Evolutionary conservation across 2,329 filamentous ascomycete genomes (phyloP).

Genomic region (Hortaea sp.): DNA sequence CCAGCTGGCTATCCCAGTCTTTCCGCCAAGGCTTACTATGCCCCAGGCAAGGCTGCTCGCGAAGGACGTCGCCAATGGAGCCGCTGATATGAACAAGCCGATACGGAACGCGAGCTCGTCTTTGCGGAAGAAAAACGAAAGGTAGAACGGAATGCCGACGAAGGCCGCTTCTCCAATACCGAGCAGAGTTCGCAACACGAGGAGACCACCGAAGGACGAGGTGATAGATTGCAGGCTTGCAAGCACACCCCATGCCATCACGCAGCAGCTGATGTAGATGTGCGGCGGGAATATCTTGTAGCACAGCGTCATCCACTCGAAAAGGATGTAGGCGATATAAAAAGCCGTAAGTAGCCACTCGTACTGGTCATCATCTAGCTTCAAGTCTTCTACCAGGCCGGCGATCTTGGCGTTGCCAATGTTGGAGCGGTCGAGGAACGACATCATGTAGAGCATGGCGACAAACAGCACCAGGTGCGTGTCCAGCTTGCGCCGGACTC

Average conservation of each 20-base stretch:
- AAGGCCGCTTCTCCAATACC: conserved; percentile 54
- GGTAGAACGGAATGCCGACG: conserved; percentile 54
- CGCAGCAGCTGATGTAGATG: conserved; percentile 52
- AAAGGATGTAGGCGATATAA: conserved; percentile 54
- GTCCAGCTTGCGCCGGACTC: conserved; percentile 56
- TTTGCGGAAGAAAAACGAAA: conserved; percentile 53
- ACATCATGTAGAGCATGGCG: conserved; percentile 71
- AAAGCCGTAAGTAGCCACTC: conserved; percentile 54
- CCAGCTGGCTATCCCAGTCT: conserved; percentile 66
- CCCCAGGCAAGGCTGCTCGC: conserved; percentile 71
- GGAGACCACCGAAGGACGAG: conserved; percentile 41
- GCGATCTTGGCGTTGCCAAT: conserved; percentile 52
- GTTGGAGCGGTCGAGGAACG: conserved; percentile 22
- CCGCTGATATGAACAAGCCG: conserved; percentile 74
- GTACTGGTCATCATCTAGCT: conserved; percentile 46
- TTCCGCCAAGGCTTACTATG: conserved; percentile 58
- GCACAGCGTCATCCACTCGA: conserved; percentile 54
- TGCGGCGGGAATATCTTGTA: conserved; percentile 51
- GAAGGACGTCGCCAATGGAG: conserved; percentile 53
- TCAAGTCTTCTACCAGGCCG: conserved; percentile 44
- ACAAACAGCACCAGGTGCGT: conserved; percentile 68
- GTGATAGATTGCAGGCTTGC: conserved; percentile 58
- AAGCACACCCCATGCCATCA: conserved; percentile 68
- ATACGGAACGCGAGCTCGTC: conserved; percentile 75
- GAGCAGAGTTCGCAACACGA: conserved; percentile 51